phyloP scores from a whole-genome alignment of 1,139 yeast genomes.

The Pichia cactophila region DNA sequence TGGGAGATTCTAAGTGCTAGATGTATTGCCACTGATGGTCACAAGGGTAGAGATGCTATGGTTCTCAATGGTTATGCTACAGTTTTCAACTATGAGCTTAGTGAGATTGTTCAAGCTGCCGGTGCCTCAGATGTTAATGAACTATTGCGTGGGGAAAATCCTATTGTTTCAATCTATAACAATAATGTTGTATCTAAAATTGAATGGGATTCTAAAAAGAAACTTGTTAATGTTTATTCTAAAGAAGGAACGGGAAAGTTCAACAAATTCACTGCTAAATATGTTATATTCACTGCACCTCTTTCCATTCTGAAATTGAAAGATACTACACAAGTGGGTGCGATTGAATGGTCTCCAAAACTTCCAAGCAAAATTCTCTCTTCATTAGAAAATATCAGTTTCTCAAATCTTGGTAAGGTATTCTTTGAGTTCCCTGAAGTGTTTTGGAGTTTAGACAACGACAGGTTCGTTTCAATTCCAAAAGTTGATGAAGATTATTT shows the following conservation, averaged over 20 bases:
- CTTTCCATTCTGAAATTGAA: slow-evolving; percentile 51
- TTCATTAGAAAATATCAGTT: slow-evolving; percentile 44
- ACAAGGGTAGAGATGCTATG: slow-evolving; percentile 52
- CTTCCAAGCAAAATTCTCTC: slow-evolving; percentile 41
- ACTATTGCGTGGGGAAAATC: slow-evolving; percentile 8
- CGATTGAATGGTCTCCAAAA: slow-evolving; percentile 52
- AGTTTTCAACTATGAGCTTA: slow-evolving; percentile 42
- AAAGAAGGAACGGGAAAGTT: slow-evolving; percentile 19
- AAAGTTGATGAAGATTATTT: slow-evolving; percentile 25
- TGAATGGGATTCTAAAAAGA: slow-evolving; percentile 25
- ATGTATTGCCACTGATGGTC: slow-evolving; percentile 16
- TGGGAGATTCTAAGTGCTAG: slow-evolving; percentile 47
- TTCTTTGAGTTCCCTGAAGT: slow-evolving; percentile 58
- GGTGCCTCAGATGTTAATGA: slow-evolving; percentile 6
- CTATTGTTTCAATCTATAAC: slow-evolving; percentile 32
- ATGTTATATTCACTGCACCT: slow-evolving; percentile 68
- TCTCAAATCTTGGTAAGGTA: slow-evolving; percentile 71
- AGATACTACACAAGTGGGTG: slow-evolving; percentile 32
- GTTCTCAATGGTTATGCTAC: slow-evolving; percentile 52
- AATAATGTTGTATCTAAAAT: slow-evolving; percentile 43
- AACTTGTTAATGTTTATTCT: slow-evolving; percentile 20
- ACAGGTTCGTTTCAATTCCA: slow-evolving; percentile 44
- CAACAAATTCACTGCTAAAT: slow-evolving; percentile 36
- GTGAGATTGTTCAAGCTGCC: slow-evolving; percentile 31
- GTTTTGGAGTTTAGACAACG: slow-evolving; percentile 58